Conservation (phyloP, 148 eudicot species). For the Heliosperma pusillum region DNA sequence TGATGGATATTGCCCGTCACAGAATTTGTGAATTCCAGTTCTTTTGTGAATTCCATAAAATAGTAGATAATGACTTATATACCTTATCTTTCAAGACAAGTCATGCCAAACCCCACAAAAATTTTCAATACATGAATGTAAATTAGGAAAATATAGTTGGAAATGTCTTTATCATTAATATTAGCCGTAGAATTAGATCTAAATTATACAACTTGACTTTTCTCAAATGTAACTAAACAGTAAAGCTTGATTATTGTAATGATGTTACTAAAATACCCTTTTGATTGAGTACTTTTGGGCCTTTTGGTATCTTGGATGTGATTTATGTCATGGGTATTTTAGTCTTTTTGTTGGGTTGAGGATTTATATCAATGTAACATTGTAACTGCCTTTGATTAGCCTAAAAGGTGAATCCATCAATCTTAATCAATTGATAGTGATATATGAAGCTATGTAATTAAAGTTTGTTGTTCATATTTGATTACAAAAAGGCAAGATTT, state of each 20-base stretch:
- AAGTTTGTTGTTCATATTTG: background rate
- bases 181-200: slow-evolving; percentile 39
- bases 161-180: slow-evolving; percentile 24
- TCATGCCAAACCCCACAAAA: slow-evolving; percentile 27
- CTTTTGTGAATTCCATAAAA: no score
- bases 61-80: slow-evolving; percentile 35
- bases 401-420: slow-evolving; percentile 17
- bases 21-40: no score
- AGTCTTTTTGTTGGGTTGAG: slow-evolving; percentile 20
- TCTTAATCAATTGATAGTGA: slow-evolving; percentile 24
- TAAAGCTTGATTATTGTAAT: slow-evolving; percentile 15
- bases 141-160: slow-evolving; percentile 17
- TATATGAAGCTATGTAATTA: slow-evolving; percentile 19
- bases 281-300: background rate
- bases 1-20: no score
- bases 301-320: background rate
- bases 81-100: slow-evolving; percentile 83
- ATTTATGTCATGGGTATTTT: slow-evolving; percentile 18
- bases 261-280: slow-evolving; percentile 14
- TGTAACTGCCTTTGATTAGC: slow-evolving; percentile 29
- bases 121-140: slow-evolving; percentile 17
- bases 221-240: slow-evolving; percentile 14
- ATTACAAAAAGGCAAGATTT: slow-evolving; percentile 4
- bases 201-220: slow-evolving; percentile 15
- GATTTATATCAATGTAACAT: background rate